phyloP scores from a whole-genome alignment of 2,329 filamentous ascomycete genomes.

The Phialocephala sp. region DNA sequence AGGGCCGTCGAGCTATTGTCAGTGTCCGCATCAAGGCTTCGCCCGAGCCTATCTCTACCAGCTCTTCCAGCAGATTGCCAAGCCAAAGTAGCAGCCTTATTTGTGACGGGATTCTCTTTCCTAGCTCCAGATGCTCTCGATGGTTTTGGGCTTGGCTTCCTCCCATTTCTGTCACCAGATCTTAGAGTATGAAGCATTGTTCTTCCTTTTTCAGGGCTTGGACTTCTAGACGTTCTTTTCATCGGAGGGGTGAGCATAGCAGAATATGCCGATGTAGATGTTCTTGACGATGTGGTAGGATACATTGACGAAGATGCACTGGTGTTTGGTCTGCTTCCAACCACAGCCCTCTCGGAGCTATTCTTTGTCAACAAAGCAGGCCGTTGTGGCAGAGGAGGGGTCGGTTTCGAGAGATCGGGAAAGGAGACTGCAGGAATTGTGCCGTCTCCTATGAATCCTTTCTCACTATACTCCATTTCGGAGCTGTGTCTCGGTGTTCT shows the following conservation, averaged over 20 bases:
- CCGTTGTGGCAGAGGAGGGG: constrained; percentile 56
- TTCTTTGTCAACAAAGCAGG: constrained; percentile 53
- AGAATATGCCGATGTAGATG: constrained; percentile 26
- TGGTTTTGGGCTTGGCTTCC: constrained; percentile 46
- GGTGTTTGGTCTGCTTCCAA: constrained; percentile 39
- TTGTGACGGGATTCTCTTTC: constrained; percentile 59
- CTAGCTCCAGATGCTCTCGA: constrained; percentile 35
- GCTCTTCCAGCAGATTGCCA: constrained; percentile 49
- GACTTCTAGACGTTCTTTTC: constrained; percentile 51
- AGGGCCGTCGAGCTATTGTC: constrained; percentile 36
- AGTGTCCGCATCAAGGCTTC: constrained; percentile 38
- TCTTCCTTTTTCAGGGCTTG: constrained; percentile 62
- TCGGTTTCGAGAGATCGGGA: constrained; percentile 76
- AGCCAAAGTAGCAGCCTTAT: constrained; percentile 67
- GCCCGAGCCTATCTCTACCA: constrained; percentile 37
- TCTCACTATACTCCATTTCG: constrained; percentile 40
- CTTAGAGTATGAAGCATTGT: constrained; percentile 67
- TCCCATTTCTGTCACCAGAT: constrained; percentile 53
- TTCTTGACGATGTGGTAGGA: constrained; percentile 30
- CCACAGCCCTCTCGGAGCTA: constrained; percentile 55
- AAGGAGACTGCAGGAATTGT: constrained; percentile 84
- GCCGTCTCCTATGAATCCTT: constrained; percentile 76
- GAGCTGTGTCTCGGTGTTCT: constrained; percentile 40
- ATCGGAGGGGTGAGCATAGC: constrained; percentile 34
- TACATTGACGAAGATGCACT: constrained; percentile 19